Evolutionary conservation across 257 asterid genomes (phyloP).

Genomic region (Solanum paucissectum): DNA sequence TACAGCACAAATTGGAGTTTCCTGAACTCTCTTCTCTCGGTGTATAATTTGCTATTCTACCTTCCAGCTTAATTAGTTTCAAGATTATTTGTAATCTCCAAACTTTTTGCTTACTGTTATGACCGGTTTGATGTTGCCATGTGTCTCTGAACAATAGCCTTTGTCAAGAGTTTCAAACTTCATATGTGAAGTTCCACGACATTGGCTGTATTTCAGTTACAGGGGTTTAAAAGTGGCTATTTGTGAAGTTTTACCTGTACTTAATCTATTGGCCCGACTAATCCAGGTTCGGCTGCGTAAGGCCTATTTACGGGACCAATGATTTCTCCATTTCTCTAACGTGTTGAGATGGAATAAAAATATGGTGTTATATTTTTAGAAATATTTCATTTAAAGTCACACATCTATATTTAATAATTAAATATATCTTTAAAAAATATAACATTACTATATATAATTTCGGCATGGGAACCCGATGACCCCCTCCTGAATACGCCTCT

Average conservation of each 20-base stretch:
- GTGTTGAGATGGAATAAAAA: neutral
- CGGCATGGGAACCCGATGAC: too few species aligned
- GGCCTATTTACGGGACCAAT: neutral
- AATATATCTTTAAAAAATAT: too few species aligned
- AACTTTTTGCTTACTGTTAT: neutral
- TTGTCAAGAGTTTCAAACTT: neutral
- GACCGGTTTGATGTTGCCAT: neutral
- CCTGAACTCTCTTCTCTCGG: neutral
- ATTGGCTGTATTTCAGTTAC: neutral
- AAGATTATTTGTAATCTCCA: neutral
- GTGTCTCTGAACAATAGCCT: neutral
- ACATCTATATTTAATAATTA: too few species aligned
- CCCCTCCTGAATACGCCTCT: too few species aligned
- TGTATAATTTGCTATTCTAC: neutral
- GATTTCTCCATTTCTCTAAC: neutral
- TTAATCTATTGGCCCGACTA: neutral
- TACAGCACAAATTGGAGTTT: neutral
- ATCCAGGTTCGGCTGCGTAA: neutral
- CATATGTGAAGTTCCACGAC: neutral
- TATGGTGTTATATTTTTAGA: too few species aligned
- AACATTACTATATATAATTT: too few species aligned
- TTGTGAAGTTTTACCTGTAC: neutral
- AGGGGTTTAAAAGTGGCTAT: neutral
- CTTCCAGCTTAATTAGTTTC: neutral
- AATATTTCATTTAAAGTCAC: too few species aligned